Evolutionary conservation across 83 land plant species (phyloP), one percentile per base, ranked within the genome.

Genomic region (Diphasiastrum complanatum): DNA sequence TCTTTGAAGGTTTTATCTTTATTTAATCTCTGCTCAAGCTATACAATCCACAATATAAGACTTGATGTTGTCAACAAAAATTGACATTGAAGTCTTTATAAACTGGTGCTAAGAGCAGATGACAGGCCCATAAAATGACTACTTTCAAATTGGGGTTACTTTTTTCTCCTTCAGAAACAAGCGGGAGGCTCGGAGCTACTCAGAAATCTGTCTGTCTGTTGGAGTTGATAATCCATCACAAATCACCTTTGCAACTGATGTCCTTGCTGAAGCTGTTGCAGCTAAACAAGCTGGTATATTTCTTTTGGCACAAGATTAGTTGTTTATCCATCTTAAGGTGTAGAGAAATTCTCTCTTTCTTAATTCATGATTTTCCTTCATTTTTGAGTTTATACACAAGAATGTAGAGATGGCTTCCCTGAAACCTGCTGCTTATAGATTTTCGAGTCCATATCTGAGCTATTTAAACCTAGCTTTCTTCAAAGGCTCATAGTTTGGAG

Each of bases 171-270:
- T 18, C 64, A 95, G 99, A 41, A 89, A 90, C 66, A 95, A 95
- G 70, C 76, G 85, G 65, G 99, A 89, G 72, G 26, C 93, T 45
- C 70, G 68, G 35, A 95, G 99, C 66, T 95, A 95, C 68, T 52
- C 69, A 27, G 99, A 95, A 53, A 90, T 95, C 23, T 61, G 45
- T 5, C 79, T 84, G 34, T 84, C 89, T 20, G 40, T 95, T 38
- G 99, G 99, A 46, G 99, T 86, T 2, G 90, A 95, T 66, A 62
- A 72, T 20, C 90, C 99, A 36, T 82, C 87, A 1, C 78, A 84
- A n/a, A 77, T 90, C 34, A 64, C 96, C 33, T 95, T 95, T 70
- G 80, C 87, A 40, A 95, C 99, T 5, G 99, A 95, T 77, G 90
- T 95, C 45, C 71, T 80, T 57, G 91, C 84, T 74, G 99, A 95